Evolutionary conservation across 768 basidiomycete species (phyloP).

Genomic region (Dentipellis sp.): DNA sequence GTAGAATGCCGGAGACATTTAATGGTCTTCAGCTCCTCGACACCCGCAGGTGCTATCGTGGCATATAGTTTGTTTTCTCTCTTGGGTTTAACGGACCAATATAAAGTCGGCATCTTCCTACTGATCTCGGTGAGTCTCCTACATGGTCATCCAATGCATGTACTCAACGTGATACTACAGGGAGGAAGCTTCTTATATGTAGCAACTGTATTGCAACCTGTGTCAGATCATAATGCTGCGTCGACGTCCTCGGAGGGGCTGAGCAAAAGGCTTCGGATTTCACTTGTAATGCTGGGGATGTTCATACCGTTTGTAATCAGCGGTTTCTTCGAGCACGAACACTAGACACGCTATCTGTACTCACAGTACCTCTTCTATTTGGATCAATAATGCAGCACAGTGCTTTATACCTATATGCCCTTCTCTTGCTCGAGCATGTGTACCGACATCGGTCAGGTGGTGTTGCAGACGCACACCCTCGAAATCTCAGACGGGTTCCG

Average conservation of each 20-base stretch:
- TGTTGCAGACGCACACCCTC: not conserved
- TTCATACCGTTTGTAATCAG: slow-evolving; percentile 9
- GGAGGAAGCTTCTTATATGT: slow-evolving; percentile 95
- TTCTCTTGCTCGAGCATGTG: no score
- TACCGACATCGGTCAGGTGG: not conserved
- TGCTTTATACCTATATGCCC: no score
- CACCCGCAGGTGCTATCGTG: slow-evolving; percentile 73
- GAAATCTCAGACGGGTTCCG: no score
- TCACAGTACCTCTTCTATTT: no score
- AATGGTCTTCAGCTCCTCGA: slow-evolving; percentile 71
- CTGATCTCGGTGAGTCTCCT: slow-evolving; percentile 59
- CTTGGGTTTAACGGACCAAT: slow-evolving; percentile 34
- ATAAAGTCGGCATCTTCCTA: slow-evolving; percentile 70
- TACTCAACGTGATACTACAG: slow-evolving; percentile 26
- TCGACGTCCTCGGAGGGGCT: slow-evolving; percentile 3
- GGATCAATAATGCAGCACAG: no score
- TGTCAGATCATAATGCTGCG: slow-evolving; percentile 28
- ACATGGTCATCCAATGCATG: not conserved
- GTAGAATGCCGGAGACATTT: slow-evolving; percentile 67
- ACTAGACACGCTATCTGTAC: not conserved
- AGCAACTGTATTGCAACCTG: slow-evolving; percentile 80
- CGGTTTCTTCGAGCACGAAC: slow-evolving; percentile 7
- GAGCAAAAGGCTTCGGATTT: slow-evolving; percentile 6
- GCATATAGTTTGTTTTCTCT: slow-evolving; percentile 61
- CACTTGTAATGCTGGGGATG: slow-evolving; percentile 9